Conservation (phyloP, 352 stramenopile species). For the Blastocystis sp. region DNA sequence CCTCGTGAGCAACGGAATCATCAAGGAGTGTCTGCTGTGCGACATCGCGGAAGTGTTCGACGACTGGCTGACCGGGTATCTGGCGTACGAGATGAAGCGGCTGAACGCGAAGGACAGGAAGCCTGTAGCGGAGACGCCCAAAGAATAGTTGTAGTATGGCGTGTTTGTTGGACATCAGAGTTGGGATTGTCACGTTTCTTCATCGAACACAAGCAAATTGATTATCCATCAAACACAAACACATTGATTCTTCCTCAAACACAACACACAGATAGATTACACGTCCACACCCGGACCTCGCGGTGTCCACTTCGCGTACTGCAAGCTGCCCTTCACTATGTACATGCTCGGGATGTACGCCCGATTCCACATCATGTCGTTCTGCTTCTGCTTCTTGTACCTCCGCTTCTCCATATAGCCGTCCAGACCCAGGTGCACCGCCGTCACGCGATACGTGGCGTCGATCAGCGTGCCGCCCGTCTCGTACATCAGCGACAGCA, state of each 20-base stretch:
- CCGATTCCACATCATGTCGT: slow-evolving; percentile 25
- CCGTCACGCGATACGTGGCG: slow-evolving; percentile 28
- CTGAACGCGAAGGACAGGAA: background rate
- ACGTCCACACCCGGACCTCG: too few relatives aligned
- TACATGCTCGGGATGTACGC: slow-evolving; percentile 36
- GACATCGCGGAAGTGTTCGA: slow-evolving; percentile 23
- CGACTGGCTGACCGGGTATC: slow-evolving; percentile 39
- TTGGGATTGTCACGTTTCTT: background rate
- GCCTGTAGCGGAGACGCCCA: background rate
- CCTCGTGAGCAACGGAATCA: slow-evolving; percentile 36
- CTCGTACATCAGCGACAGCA: slow-evolving; percentile 44
- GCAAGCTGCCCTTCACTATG: background rate
- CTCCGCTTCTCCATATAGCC: slow-evolving; percentile 35
- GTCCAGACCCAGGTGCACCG: slow-evolving; percentile 49
- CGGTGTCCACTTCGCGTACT: slow-evolving; percentile 38
- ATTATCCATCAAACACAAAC: background rate
- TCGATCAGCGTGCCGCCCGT: slow-evolving; percentile 21
- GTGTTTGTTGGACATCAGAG: slow-evolving; percentile 25
- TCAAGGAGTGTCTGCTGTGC: slow-evolving; percentile 2
- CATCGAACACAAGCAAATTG: background rate
- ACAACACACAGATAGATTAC: too few relatives aligned
- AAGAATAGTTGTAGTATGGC: too few relatives aligned
- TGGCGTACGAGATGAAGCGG: slow-evolving; percentile 5
- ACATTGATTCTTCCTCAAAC: too few relatives aligned
- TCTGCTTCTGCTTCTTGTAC: background rate